phyloP scores from a whole-genome alignment of 257 asterid species.

The Avicennia marina region DNA sequence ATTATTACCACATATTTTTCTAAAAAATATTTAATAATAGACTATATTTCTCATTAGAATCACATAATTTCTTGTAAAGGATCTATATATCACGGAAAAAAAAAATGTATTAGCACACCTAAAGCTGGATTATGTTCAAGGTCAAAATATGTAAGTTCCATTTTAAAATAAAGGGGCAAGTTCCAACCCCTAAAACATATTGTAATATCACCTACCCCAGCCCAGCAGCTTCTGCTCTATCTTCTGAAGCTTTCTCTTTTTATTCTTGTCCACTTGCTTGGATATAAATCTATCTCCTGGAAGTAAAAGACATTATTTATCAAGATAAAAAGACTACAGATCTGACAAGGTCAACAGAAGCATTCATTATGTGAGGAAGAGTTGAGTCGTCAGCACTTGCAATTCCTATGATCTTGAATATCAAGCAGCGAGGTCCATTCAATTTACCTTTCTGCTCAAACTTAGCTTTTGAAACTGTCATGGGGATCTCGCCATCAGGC shows the following conservation, averaged over 20 bases:
- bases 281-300: constrained; percentile 78
- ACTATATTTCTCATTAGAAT: too few species aligned
- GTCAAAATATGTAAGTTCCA: too few species aligned
- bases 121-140: too few species aligned
- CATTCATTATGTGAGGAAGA: not conserved
- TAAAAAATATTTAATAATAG: too few species aligned
- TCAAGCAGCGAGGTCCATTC: not conserved
- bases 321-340: not conserved
- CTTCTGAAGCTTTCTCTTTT: constrained; percentile 81
- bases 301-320: constrained; percentile 10
- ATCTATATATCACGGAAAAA: too few species aligned
- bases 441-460: constrained; percentile 88
- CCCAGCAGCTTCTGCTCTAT: constrained; percentile 94
- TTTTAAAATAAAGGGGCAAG: not conserved
- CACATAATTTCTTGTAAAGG: too few species aligned
- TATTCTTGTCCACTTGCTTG: constrained; percentile 79
- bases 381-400: not conserved
- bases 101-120: too few species aligned
- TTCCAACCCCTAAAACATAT: not conserved
- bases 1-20: too few species aligned
- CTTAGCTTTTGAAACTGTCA: constrained; percentile 81
- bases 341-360: not conserved
- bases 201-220: constrained; percentile 62
- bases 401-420: not conserved
- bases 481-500: constrained; percentile 63